Base-by-base conservation (phyloP, 2,329 filamentous ascomycete species). In the Piedraia hortae region DNA sequence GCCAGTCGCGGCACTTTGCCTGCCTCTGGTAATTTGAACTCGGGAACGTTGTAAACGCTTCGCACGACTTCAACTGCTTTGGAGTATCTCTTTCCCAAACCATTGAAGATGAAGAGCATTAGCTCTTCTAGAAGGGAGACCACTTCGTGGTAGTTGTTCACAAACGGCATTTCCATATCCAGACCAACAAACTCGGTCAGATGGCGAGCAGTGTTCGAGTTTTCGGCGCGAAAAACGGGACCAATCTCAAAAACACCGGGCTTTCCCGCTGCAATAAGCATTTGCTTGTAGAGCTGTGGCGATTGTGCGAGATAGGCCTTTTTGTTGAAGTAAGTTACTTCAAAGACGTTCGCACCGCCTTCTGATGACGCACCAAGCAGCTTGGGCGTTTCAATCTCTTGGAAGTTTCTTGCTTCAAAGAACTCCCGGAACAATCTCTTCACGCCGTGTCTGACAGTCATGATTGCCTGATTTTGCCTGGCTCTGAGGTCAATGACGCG, bases 321-420 rank as follows among this genome's bases (percentile, higher is more conserved):
- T 39, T 70, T 63, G 33, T 71, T 74, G 45, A 93, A 93, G 50
- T 93, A 93, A 19, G 69, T 67, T 34, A 93, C 55, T 35, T 69
- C 59, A 46, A 97, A 93, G 18, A 93, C 82, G 42, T 82, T 88
- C 34, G 67, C 67, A 32, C 85, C 85, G 37, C 85, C 82, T 50
- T 97, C 85, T 3, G 77, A 85, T 4, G 85, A 73, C 8, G 82
- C 72, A 21, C 71, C 80, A 24, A 89, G 74, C 19, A 97, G 56
- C 44, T 78, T 82, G 6, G 85, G 78, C 2, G 80, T 73, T 44
- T 90, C 75, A 38, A 91, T 78, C 44, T 74, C 63, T 31, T 69
- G 65, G 45, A 90, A 89, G 24, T 65, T 62, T 27, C 61, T 61
- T 31, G 60, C 55, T 28, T 68, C 57, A 33, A 91, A 66, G 45